phyloP scores from a whole-genome alignment of 2,329 filamentous ascomycete genomes.

The Ophiognomonia clavigignenti-juglandacearum region DNA sequence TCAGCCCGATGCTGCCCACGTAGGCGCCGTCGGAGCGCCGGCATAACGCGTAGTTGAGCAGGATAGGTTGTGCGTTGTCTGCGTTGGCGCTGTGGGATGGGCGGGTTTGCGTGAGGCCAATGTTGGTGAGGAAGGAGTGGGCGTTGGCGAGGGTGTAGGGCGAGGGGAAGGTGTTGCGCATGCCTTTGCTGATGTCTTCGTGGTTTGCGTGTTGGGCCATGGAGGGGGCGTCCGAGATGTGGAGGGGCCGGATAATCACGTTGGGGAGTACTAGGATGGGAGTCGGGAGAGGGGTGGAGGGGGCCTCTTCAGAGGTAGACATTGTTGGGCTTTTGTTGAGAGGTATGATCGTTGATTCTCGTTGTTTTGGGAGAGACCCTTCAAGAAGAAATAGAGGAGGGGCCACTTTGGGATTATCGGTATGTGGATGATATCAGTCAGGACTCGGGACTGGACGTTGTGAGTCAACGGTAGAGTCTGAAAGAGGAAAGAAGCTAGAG shows the following conservation, averaged over 20 bases:
- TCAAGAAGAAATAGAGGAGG: too few relatives aligned
- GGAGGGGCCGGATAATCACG: constrained; percentile 36
- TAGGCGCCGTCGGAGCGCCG: constrained; percentile 24
- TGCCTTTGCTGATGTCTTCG: constrained; percentile 28
- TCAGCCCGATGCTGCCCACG: constrained; percentile 38
- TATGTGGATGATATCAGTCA: too few relatives aligned
- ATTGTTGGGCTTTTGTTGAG: background rate
- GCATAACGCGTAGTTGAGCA: constrained; percentile 31
- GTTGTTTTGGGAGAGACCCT: too few relatives aligned
- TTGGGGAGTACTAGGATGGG: constrained; percentile 26
- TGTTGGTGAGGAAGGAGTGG: constrained; percentile 28
- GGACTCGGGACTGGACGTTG: too few relatives aligned
- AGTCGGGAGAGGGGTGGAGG: constrained; percentile 4
- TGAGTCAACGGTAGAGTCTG: too few relatives aligned
- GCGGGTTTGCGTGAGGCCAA: constrained; percentile 9
- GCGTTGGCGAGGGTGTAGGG: constrained; percentile 40
- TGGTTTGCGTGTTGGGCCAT: constrained; percentile 33
- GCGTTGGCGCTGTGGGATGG: constrained; percentile 22
- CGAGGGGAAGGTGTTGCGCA: constrained; percentile 40
- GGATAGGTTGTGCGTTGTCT: constrained; percentile 23
- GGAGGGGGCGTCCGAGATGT: constrained; percentile 31
- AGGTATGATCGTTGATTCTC: too few relatives aligned
- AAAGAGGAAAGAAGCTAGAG: too few relatives aligned
- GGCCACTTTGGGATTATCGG: too few relatives aligned
- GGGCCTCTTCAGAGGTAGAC: background rate